phyloP scores from a whole-genome alignment of 176 grass and related monocot species.

The Rhynchospora tenuis region DNA sequence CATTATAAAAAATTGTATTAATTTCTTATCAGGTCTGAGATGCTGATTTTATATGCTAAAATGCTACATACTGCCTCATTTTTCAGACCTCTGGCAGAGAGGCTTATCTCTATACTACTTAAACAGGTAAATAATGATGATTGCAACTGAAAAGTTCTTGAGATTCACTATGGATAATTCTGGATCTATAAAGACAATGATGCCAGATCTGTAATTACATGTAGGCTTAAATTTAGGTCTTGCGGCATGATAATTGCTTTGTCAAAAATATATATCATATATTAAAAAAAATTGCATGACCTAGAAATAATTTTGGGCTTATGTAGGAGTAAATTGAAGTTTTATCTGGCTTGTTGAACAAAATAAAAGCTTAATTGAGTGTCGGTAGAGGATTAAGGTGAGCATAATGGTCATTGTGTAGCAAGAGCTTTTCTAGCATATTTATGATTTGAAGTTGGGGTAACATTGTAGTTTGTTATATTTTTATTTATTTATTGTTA shows the following conservation, averaged over 20 bases:
- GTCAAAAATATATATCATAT: neutral
- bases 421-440: neutral
- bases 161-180: neutral
- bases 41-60: constrained; percentile 4
- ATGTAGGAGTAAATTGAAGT: neutral
- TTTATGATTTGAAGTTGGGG: neutral
- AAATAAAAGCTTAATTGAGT: neutral
- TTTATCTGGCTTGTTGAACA: neutral
- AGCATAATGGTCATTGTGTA: neutral
- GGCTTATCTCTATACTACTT: constrained; percentile 81
- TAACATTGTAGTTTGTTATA: neutral
- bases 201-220: neutral
- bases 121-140: constrained; percentile 35
- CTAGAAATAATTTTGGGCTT: neutral
- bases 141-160: too few relatives aligned
- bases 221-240: neutral
- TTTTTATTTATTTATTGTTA: neutral
- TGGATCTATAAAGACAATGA: neutral
- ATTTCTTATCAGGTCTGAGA: neutral
- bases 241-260: neutral
- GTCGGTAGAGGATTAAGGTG: neutral
- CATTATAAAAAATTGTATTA: neutral
- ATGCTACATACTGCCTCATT: neutral
- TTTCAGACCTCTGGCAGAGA: constrained; percentile 87
- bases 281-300: neutral